These are phyloP conservation scores for Secale cereale DNA, from an alignment of 176 grass and related monocot species.

Conservation along the genomic window DNA sequence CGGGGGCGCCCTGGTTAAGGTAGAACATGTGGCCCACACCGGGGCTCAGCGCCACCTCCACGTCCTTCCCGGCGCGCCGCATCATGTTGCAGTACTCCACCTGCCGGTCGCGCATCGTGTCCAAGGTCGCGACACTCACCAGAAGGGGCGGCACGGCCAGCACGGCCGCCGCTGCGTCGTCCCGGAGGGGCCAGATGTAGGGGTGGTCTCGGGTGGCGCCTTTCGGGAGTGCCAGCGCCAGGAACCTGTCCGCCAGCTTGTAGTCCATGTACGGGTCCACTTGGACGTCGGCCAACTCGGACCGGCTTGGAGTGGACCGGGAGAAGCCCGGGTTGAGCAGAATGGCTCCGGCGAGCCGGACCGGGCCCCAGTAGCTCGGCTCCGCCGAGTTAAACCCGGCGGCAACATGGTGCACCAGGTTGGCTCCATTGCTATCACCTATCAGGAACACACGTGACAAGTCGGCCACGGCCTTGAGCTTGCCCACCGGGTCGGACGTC, in stretches of 20 bases:
- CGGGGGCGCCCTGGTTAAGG: background rate
- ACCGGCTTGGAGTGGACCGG: background rate
- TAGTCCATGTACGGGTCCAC: background rate
- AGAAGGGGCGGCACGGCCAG: background rate
- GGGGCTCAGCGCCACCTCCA: background rate
- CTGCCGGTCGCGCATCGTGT: conserved; percentile 12
- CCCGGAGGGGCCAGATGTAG: background rate
- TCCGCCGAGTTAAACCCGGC: background rate
- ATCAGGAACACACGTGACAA: background rate
- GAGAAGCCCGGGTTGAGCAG: background rate
- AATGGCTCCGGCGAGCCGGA: background rate
- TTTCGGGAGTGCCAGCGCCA: background rate
- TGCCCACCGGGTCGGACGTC: background rate
- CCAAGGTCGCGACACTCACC: background rate
- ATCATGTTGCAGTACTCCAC: background rate
- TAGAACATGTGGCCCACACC: conserved; percentile 1
- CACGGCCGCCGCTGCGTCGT: background rate
- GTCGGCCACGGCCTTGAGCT: background rate
- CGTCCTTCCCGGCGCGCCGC: background rate
- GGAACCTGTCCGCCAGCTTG: background rate
- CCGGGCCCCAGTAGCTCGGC: no score
- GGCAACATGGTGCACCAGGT: background rate
- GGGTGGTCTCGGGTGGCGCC: conserved; percentile 2
- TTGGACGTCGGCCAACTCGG: background rate
- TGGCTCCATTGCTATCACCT: conserved; percentile 7